Percentiles rank a stretch among this genome's conserved stretches.
phyloP scores from a whole-genome alignment of 1,284 basidiomycete species.

The Sporisorium scitamineum region DNA sequence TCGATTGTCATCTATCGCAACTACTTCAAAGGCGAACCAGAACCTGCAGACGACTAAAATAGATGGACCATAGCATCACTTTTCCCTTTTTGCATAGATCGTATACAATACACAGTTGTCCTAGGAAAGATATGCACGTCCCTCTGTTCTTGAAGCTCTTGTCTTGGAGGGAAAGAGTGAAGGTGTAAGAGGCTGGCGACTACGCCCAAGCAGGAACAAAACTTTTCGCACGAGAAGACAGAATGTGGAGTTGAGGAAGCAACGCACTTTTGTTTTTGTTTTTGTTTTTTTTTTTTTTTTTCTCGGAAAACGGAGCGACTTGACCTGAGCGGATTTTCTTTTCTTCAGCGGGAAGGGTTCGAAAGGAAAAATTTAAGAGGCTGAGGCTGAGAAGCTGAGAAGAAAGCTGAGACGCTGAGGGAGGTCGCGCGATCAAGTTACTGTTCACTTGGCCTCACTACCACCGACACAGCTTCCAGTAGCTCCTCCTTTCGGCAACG shows the following conservation, averaged over 20 bases:
- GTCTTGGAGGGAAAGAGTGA: background rate
- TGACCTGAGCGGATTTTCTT: too few species aligned
- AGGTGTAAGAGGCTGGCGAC: background rate
- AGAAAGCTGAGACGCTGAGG: background rate
- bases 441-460: background rate
- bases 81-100: background rate
- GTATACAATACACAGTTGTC: background rate
- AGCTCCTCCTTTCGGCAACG: background rate
- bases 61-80: background rate
- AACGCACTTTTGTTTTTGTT: background rate
- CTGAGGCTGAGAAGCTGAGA: background rate
- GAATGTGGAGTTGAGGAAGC: background rate
- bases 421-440: background rate
- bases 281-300: background rate
- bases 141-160: background rate
- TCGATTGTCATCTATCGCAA: slow-evolving; percentile 46
- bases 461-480: background rate
- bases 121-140: background rate
- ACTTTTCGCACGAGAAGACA: background rate
- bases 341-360: background rate
- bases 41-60: slow-evolving; percentile 39
- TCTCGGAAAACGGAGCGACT: background rate
- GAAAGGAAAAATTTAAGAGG: background rate
- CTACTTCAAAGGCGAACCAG: slow-evolving; percentile 47
- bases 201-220: background rate